Evolutionary conservation across 768 basidiomycete genomes (phyloP), one percentile per base, ranked within the genome.

Genomic region (Lactifluus volemus): DNA sequence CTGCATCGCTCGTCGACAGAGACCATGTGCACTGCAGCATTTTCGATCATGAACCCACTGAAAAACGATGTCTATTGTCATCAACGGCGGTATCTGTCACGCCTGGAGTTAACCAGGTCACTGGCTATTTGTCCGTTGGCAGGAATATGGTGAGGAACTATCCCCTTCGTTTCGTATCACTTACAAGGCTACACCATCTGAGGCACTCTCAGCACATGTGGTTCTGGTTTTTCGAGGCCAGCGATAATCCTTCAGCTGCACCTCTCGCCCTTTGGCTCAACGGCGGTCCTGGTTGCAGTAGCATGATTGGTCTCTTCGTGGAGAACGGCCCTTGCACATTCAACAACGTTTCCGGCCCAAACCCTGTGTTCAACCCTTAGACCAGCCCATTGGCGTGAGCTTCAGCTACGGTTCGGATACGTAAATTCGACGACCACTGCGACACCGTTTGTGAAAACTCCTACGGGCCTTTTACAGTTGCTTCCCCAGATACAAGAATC

Each of bases 401-500:
- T 49, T 55, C 48, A 51, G 44, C 49, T 51, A 12, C 21, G 52
- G 41, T 38, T 25, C 25, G 25, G 42, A 34, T 19, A 9, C 12
- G 55, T 14, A 5, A 48, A 9, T 4, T 47, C 45, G 34, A 56
- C 55, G 6, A 11, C 11, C 11, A 29, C 55, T 1, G 55, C 55
- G 4, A 45, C 44, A 6, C 44, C 55, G 2, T 56, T 48, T 19
- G 55, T 56, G 55, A 45, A 42, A 44, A 7, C 17, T 45, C 42
- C 30, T 54, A 29, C 53, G 44, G 30, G 53, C 53, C 9, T 54
- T 56, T 19, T 56, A 48, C 8, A 21, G 11, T 3, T 73, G 74
- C 56, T 83, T 82, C 58, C 58, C 77, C 38, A 73, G 74, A 34
- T 76, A 75, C 30, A 67, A 72, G 34, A 61, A 63, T 2, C 74